Evolutionary conservation across 495 filamentous ascomycete species (phyloP), one percentile per base, ranked within the genome.

Genomic region (Penicillium odoratum): DNA sequence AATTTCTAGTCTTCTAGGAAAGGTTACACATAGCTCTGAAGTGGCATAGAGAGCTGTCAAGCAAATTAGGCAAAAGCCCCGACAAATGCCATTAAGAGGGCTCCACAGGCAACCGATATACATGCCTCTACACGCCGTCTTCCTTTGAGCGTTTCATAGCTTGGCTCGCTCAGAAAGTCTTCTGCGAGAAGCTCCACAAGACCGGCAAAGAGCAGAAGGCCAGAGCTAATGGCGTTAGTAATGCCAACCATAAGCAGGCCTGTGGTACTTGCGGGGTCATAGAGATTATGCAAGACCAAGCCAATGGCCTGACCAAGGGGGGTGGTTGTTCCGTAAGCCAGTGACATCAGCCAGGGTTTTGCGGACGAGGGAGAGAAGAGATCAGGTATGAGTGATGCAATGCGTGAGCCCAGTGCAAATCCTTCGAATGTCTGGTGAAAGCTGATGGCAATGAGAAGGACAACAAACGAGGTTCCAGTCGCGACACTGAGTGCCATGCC

Each of bases 241-340:
- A 92, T 82, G 15, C 93, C 93, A 3, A 97, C 93, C 85, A 92
- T 91, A 30, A 97, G 78, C 53, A 98, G 69, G 0, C 93, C 93
- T 0, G 88, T 87, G 59, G 92, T 81, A 63, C 87, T 91, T 34
- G 81, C 79, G 18, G 93, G 93, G 61, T 94, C 90, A 68, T 97
- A 98, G 28, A 96, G 73, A 30, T 83, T 86, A 69, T 96, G 91
- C 16, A 96, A 80, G 21, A 85, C 74, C 8, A 98, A 75, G 0
- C 93, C 93, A 49, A 97, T 88, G 3, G 91, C 91, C 68, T 98
- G 93, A 11, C 93, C 93, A 38, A 96, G 74, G 2, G 93, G 93
- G 2, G 93, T 97, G 2, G 93, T 98, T 43, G 87, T 84, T 26
- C 93, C 93, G 64, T 95, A 98, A 3, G 93, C 91, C 7, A 94